Conservation (phyloP, 2,329 filamentous ascomycete genomes). For the Colletotrichum euphorbiae region DNA sequence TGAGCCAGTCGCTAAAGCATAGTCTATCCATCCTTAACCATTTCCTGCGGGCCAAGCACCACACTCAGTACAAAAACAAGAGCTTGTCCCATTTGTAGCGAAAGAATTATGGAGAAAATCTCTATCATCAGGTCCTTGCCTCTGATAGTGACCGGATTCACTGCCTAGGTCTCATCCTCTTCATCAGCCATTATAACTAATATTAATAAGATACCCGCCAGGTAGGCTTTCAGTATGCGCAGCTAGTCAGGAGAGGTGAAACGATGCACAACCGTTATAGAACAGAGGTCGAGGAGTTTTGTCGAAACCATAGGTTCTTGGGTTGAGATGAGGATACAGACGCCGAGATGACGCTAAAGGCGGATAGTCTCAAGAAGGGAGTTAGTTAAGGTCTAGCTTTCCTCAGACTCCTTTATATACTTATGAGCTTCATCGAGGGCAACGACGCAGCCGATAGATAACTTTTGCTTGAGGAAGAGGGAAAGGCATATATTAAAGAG, state of each 20-base stretch:
- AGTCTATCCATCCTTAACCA: constrained; percentile 30
- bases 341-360: constrained; percentile 76
- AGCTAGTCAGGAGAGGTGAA: constrained; percentile 64
- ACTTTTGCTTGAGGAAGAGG: constrained; percentile 70
- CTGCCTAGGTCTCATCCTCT: not conserved
- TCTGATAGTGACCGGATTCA: constrained; percentile 34
- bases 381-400: constrained; percentile 65
- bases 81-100: constrained; percentile 56
- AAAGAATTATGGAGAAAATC: constrained; percentile 57
- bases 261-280: constrained; percentile 77
- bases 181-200: not conserved
- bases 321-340: constrained; percentile 77
- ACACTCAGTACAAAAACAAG: constrained; percentile 60
- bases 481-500: constrained; percentile 68
- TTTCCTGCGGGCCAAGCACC: constrained; percentile 37
- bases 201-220: constrained; percentile 45
- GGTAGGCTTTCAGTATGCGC: constrained; percentile 44
- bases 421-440: constrained; percentile 85
- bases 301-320: constrained; percentile 76
- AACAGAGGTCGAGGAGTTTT: constrained; percentile 71
- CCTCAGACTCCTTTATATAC: constrained; percentile 52
- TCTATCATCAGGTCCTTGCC: constrained; percentile 44
- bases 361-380: constrained; percentile 73
- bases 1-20: constrained; percentile 50
- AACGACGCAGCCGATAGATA: constrained; percentile 67